Evolutionary conservation across 179 eudicot genomes (phyloP).

Genomic region (Pouteria campechiana): DNA sequence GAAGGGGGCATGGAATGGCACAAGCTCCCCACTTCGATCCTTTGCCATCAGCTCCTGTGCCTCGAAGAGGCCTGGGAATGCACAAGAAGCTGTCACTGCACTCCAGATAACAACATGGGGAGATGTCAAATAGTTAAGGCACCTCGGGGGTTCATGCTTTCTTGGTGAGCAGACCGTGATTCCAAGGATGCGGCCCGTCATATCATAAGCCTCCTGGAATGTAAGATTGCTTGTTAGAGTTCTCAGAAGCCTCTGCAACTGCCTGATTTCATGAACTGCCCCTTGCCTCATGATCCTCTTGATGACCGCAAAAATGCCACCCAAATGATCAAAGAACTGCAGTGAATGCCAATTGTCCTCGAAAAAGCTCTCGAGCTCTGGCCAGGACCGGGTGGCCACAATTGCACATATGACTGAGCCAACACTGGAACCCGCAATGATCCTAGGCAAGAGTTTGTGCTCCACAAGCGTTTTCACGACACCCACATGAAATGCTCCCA

Average conservation of each 20-base stretch:
- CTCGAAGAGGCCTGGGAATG: constrained; percentile 97
- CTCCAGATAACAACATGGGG: constrained; percentile 99
- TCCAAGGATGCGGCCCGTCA: constrained; percentile 86
- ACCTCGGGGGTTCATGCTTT: constrained; percentile 94
- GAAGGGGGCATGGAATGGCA: constrained; percentile 93
- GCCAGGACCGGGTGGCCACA: constrained; percentile 93
- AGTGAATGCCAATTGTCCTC: constrained; percentile 84
- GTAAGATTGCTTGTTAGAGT: constrained; percentile 72
- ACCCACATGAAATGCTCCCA: constrained; percentile 85
- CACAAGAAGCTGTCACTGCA: constrained; percentile 98
- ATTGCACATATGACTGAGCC: constrained; percentile 87
- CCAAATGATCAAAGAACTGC: constrained; percentile 83
- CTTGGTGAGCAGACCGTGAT: constrained; percentile 95
- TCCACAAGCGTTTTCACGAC: constrained; percentile 91
- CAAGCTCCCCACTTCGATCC: constrained; percentile 76
- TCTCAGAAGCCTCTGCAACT: constrained; percentile 69
- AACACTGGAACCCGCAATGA: constrained; percentile 90
- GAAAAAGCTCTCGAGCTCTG: constrained; percentile 88
- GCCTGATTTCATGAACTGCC: constrained; percentile 87
- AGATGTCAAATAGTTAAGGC: constrained; percentile 89
- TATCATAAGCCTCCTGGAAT: constrained; percentile 91
- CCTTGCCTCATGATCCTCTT: constrained; percentile 71
- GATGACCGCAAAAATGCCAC: constrained; percentile 64
- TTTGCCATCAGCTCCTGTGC: constrained; percentile 99
- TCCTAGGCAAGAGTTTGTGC: constrained; percentile 81